A percentile compares a stretch with the other conserved stretches of the same genome.
Conservation (phyloP, 768 basidiomycete species). For the Hygrophorus russula region DNA sequence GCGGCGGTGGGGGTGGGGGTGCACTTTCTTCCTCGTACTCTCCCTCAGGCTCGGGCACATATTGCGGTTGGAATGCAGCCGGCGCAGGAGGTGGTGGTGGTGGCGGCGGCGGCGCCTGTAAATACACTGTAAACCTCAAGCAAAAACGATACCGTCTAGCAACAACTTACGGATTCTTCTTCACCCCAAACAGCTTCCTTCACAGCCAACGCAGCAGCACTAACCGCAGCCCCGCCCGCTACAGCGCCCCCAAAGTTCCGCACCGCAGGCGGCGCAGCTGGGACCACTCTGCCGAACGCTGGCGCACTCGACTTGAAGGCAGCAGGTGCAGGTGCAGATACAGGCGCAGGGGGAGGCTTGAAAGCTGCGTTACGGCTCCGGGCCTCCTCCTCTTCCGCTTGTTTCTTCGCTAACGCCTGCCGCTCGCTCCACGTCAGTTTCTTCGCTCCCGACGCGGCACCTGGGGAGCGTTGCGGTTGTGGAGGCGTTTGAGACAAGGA, state of each 20-base stretch:
- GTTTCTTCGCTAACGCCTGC: slow-evolving; percentile 84
- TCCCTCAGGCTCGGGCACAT: slow-evolving; percentile 12
- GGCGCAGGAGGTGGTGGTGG: slow-evolving; percentile 22
- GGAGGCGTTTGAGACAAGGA: slow-evolving; percentile 19
- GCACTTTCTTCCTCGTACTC: slow-evolving; percentile 23
- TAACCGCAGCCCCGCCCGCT: slow-evolving; percentile 29
- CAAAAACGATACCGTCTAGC: too few species aligned
- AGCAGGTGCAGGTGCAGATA: slow-evolving; percentile 24
- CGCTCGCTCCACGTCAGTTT: slow-evolving; percentile 93
- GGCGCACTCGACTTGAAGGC: slow-evolving; percentile 34
- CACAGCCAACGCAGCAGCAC: slow-evolving; percentile 15
- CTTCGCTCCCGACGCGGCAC: slow-evolving; percentile 32
- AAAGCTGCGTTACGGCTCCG: slow-evolving; percentile 25
- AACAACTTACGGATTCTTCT: slow-evolving; percentile 4
- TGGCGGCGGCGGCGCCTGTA: slow-evolving; percentile 20
- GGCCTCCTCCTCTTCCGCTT: slow-evolving; percentile 67
- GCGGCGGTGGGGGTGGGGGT: slow-evolving; percentile 27
- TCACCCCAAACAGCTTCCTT: slow-evolving; percentile 7
- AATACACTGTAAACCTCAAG: too few species aligned
- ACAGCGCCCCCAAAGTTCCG: slow-evolving; percentile 32
- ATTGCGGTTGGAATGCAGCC: slow-evolving; percentile 20
- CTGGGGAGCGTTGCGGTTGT: slow-evolving; percentile 16
- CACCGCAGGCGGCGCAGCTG: slow-evolving; percentile 20
- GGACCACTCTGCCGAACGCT: slow-evolving; percentile 33
- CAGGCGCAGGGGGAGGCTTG: slow-evolving; percentile 23